These are phyloP conservation scores for Volvox reticuliferus DNA, from an alignment of 139 green algal genomes.

Conservation along the genomic window DNA sequence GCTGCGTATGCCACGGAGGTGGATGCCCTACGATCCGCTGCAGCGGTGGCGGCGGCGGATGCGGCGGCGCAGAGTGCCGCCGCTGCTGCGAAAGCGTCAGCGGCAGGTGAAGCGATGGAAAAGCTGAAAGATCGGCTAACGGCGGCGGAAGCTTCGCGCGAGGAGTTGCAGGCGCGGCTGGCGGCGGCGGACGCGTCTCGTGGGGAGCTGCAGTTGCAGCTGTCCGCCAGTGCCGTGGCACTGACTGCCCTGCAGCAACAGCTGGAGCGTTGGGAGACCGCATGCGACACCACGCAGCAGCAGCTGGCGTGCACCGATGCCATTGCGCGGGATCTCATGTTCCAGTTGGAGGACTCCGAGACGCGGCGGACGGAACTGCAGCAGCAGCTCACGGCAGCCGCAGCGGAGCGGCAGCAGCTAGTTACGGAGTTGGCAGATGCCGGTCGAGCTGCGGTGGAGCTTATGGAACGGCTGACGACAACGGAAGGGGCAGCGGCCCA, in stretches of 20 bases:
- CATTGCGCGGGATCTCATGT: neutral
- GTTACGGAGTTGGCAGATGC: neutral
- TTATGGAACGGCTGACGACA: neutral
- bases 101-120: neutral
- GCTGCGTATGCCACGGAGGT: neutral
- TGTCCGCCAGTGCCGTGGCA: neutral
- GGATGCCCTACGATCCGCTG: neutral
- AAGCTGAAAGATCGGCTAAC: neutral
- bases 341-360: neutral
- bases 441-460: neutral
- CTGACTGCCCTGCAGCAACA: neutral
- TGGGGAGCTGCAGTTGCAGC: neutral
- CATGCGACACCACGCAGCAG: neutral
- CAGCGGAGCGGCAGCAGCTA: neutral
- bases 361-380: neutral
- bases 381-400: neutral
- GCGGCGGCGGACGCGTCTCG: neutral
- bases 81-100: neutral
- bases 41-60: neutral
- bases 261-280: neutral
- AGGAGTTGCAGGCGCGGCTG: conserved; percentile 6
- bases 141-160: neutral
- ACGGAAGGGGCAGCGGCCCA: neutral
- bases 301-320: neutral
- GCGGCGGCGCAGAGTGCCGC: neutral